Evolutionary conservation across 2,329 filamentous ascomycete genomes (phyloP), one percentile per base, ranked within the genome.

Genomic region (Nothophaeocryptopus gaeumannii): DNA sequence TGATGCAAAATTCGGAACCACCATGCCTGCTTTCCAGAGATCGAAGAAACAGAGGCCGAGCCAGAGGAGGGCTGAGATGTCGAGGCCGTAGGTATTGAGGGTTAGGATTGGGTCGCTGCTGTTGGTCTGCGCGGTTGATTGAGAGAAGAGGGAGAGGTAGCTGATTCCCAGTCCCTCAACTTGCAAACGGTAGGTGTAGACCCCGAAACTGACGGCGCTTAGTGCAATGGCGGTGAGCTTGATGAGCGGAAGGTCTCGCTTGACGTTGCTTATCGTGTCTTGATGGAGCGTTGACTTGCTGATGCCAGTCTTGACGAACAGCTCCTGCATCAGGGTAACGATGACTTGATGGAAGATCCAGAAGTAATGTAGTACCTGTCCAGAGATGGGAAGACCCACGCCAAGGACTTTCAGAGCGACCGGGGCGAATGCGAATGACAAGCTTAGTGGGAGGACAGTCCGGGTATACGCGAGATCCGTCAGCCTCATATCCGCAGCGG

Each of bases 401-500:
- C n/a, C 41, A 2, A 45, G 50, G 31, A 45, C 61, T 39, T 20
- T 56, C 30, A 39, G 41, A 1, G 37, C 36, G 5, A 49, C 39
- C 0, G 58, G 50, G 0, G 67, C 65, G 12, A 63, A 39, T n/a
- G 63, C 44, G 39, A 63, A 67, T 20, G 20, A 16, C 5, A 61
- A 36, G 20, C 67, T 54, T 1, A 64, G 56, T 8, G 65, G 63
- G 29, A 69, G 50, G 31, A 71, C 56, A 2, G 62, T 63, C 35
- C 59, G 58, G 5, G 62, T 62, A 8, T 63, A 59, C 11, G 57
- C 48, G 4, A 63, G 48, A 20, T 64, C 59, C 3, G 63, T 63
- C 13, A 70, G 46, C 29, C 70, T 60, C 38, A 64, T 65, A 39
- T 72, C 69, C 7, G 59, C 51, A 3, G 65, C 60, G 2, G 63